Conservation (phyloP, 495 filamentous ascomycete genomes). For the Diplogelasinospora grovesii region DNA sequence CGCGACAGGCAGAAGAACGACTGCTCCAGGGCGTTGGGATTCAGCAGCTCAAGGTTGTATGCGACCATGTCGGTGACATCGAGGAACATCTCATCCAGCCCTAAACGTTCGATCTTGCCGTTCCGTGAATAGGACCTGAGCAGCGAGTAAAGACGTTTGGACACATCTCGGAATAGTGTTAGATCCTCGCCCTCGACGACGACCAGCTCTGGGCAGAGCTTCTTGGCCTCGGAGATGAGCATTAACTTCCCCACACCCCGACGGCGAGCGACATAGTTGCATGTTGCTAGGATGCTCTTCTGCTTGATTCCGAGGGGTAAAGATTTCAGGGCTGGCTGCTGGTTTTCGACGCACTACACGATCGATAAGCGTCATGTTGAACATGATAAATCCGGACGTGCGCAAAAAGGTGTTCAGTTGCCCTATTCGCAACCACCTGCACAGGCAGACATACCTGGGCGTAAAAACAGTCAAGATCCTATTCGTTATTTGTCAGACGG, state of each 20-base stretch:
- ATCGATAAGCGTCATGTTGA: no score
- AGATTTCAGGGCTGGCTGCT: slow-evolving; percentile 63
- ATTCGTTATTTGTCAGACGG: slow-evolving; percentile 8
- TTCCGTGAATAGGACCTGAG: slow-evolving; percentile 67
- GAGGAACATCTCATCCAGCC: slow-evolving; percentile 73
- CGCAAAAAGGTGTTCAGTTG: no score
- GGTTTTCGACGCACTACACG: slow-evolving; percentile 55
- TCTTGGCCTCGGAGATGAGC: slow-evolving; percentile 72
- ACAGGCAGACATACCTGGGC: slow-evolving; percentile 52
- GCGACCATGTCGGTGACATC: slow-evolving; percentile 81
- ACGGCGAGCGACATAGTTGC: slow-evolving; percentile 81
- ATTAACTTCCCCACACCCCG: slow-evolving; percentile 78
- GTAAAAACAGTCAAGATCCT: slow-evolving; percentile 95
- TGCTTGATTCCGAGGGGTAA: slow-evolving; percentile 59
- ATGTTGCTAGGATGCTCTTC: slow-evolving; percentile 90
- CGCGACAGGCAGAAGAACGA: slow-evolving; percentile 78
- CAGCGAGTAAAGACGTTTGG: slow-evolving; percentile 69
- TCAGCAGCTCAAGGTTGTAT: slow-evolving; percentile 69
- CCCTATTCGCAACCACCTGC: no score
- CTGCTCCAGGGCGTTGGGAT: slow-evolving; percentile 51
- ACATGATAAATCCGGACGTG: no score
- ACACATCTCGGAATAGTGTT: slow-evolving; percentile 75
- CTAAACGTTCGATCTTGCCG: slow-evolving; percentile 66
- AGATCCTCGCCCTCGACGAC: slow-evolving; percentile 84
- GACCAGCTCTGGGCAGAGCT: slow-evolving; percentile 74